Percentiles rank a stretch among this genome's conserved stretches.
phyloP scores from a whole-genome alignment of 2,329 filamentous ascomycete species.

The Sarocladium brachiariae region DNA sequence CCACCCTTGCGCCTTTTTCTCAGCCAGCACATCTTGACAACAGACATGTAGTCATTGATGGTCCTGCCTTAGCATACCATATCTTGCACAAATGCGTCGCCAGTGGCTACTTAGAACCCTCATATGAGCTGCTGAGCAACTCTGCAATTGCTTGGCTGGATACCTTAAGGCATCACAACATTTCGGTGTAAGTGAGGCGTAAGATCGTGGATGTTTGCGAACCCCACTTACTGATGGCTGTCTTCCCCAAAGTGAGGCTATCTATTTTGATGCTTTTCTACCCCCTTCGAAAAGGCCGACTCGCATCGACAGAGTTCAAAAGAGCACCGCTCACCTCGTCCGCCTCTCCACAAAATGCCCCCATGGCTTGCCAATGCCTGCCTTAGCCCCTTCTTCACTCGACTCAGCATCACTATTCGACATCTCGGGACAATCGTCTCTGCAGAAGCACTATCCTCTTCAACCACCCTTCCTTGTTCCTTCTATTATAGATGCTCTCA shows the following conservation, averaged over 20 bases:
- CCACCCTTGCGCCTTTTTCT: slow-evolving; percentile 47
- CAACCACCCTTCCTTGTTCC: slow-evolving; percentile 70
- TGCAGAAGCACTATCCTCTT: slow-evolving; percentile 21
- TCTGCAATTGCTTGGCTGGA: slow-evolving; percentile 58
- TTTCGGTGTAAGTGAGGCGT: slow-evolving; percentile 60
- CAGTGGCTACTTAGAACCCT: slow-evolving; percentile 48
- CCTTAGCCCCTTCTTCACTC: neutral
- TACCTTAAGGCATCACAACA: slow-evolving; percentile 44
- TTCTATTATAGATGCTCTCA: slow-evolving; percentile 65
- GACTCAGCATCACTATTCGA: slow-evolving; percentile 29
- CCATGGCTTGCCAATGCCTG: neutral
- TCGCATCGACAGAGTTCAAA: slow-evolving; percentile 54
- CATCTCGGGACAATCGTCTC: slow-evolving; percentile 12
- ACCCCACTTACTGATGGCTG: too few species aligned
- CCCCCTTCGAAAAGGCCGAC: slow-evolving; percentile 58
- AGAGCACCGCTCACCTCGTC: slow-evolving; percentile 47
- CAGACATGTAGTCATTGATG: slow-evolving; percentile 57
- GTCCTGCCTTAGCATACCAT: slow-evolving; percentile 71
- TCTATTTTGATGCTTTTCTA: slow-evolving; percentile 83
- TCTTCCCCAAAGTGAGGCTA: slow-evolving; percentile 35
- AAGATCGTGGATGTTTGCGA: too few species aligned
- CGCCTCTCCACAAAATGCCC: slow-evolving; percentile 16
- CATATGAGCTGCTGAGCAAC: slow-evolving; percentile 56
- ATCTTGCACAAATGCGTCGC: slow-evolving; percentile 52
- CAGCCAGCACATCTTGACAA: slow-evolving; percentile 32